Evolutionary conservation across 2,329 filamentous ascomycete genomes (phyloP).

Genomic region (Neoarthrinium moseri): DNA sequence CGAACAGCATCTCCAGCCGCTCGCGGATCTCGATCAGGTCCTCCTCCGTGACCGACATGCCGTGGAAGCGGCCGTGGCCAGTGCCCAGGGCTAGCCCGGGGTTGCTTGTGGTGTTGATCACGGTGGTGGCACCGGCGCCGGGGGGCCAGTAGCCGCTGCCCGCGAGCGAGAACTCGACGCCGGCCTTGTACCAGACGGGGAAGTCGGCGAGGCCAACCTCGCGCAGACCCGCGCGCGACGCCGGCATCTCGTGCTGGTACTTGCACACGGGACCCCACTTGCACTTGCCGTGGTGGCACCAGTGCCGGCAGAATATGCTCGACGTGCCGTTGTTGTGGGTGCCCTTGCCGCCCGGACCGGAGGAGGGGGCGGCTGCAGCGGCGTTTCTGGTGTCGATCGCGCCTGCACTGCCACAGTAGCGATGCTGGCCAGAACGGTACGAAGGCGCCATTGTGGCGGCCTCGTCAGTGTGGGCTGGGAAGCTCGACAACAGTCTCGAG

Average conservation of each 20-base stretch:
- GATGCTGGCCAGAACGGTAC: too few species aligned
- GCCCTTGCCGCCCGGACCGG: background rate
- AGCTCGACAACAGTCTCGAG: background rate
- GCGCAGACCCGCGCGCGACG: conserved; percentile 34
- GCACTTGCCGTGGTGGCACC: conserved; percentile 48
- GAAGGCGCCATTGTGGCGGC: too few species aligned
- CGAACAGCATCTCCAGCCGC: background rate
- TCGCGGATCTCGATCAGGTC: background rate
- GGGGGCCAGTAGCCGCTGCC: background rate
- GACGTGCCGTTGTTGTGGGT: conserved; percentile 2
- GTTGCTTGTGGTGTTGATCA: too few species aligned
- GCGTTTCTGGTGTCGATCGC: background rate
- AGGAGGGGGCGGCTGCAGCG: conserved; percentile 5
- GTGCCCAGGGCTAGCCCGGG: too few species aligned
- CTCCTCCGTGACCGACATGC: background rate
- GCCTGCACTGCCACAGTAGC: background rate
- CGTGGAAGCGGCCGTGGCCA: too few species aligned
- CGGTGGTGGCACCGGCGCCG: too few species aligned
- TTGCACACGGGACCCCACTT: conserved; percentile 42
- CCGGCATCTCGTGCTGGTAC: conserved; percentile 47
- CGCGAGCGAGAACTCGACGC: too few species aligned
- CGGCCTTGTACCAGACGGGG: conserved; percentile 40
- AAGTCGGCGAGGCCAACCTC: conserved; percentile 39
- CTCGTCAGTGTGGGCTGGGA: background rate
- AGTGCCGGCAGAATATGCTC: conserved; percentile 40